These are phyloP conservation scores for Paracorniculantispora psalliotae DNA, from an alignment of 2,329 filamentous ascomycete species.

Conservation along the genomic window DNA sequence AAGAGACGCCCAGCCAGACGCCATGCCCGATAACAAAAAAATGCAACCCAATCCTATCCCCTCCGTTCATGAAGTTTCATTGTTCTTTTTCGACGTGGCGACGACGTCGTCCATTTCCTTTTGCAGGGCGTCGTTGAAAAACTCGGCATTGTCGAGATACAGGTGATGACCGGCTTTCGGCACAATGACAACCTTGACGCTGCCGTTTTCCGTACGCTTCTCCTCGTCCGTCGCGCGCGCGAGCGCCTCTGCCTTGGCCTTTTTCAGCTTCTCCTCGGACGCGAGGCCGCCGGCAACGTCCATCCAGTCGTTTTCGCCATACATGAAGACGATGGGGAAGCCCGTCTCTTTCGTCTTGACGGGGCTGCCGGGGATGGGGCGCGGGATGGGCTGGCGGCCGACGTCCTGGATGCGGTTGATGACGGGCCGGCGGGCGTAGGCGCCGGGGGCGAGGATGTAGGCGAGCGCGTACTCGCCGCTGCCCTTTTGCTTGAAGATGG, in stretches of 20 bases:
- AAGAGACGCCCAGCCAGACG: background rate
- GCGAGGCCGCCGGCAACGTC: conserved; percentile 81
- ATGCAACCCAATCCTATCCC: background rate
- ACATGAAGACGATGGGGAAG: conserved; percentile 85
- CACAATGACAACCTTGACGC: conserved; percentile 77
- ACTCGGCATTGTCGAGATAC: conserved; percentile 55
- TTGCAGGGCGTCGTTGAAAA: conserved; percentile 50
- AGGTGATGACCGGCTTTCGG: conserved; percentile 54
- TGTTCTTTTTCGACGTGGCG: conserved; percentile 21
- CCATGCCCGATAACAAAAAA: background rate
- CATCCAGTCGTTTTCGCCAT: conserved; percentile 99
- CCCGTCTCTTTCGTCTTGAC: conserved; percentile 54
- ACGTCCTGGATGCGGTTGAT: conserved; percentile 84
- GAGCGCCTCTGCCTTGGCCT: conserved; percentile 57
- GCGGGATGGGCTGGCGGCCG: conserved; percentile 60
- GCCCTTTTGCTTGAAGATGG: conserved; percentile 85
- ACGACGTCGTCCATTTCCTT: conserved; percentile 51
- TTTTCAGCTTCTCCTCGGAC: conserved; percentile 71
- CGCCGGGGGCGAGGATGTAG: conserved; percentile 89
- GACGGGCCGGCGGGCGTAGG: conserved; percentile 81
- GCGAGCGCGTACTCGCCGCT: conserved; percentile 91
- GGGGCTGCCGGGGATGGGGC: conserved; percentile 21
- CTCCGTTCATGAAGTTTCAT: background rate
- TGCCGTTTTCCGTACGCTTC: conserved; percentile 66
- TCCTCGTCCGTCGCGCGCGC: conserved; percentile 62